These are phyloP conservation scores for Thuidium tamariscinum DNA, from an alignment of 225 moss, liverwort and hornwort genomes.

Conservation along the genomic window DNA sequence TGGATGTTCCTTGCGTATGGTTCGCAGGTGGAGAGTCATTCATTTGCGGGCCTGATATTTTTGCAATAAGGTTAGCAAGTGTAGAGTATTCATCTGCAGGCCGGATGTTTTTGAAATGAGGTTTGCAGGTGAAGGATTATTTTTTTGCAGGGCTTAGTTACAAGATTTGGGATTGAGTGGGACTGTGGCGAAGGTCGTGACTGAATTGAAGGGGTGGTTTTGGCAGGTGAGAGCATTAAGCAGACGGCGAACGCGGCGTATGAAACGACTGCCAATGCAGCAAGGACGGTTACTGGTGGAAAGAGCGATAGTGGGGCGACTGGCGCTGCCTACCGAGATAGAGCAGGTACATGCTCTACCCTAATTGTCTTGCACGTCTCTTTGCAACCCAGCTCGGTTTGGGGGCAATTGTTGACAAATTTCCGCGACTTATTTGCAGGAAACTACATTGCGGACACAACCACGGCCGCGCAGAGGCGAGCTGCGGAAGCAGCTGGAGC, in stretches of 20 bases:
- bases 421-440: neutral
- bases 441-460: constrained; percentile 12
- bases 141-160: no score
- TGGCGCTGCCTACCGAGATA: constrained; percentile 24
- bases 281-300: constrained; percentile 13
- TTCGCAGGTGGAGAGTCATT: neutral
- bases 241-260: constrained; percentile 34
- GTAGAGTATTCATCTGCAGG: neutral
- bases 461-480: neutral
- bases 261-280: constrained; percentile 15
- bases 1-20: no score
- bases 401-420: neutral
- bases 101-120: neutral
- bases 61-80: neutral
- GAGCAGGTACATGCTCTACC: neutral
- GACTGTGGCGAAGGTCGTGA: neutral
- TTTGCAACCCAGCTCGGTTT: neutral
- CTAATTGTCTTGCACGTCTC: neutral
- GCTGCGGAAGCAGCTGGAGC: constrained; percentile 14
- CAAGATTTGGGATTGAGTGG: neutral
- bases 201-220: neutral
- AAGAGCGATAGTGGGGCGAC: neutral
- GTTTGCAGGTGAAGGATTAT: neutral
- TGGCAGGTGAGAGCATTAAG: constrained; percentile 29
- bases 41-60: neutral